Base-by-base conservation (phyloP, 805 yeast species). In the Hanseniaspora thailandica region DNA sequence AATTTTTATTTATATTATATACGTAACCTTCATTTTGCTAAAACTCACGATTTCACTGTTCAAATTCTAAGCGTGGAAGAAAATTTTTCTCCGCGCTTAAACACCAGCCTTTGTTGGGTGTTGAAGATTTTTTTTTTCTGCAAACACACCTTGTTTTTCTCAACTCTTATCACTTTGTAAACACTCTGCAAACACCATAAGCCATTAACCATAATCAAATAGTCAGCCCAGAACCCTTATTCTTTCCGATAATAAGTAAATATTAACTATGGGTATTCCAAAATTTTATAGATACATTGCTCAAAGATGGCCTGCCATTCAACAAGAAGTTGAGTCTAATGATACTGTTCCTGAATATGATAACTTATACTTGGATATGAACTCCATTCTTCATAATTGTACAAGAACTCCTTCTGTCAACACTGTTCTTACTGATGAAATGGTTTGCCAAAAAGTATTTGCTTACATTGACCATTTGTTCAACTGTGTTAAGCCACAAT, bases 261-360 rank as follows among this genome's bases (percentile, higher is more conserved):
- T 23, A 45, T 34, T 28, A 28, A 47, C 52, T 59, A 72, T 74
- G 84, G 97, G 97, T 75, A 90, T 93, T 65, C 98, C 98, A 54
- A 93, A 93, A 65, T 93, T 90, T 67, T 93, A 87, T 69, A 80
- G 96, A 70, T 90, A 86, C 73, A 88, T 93, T 72, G 87, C 97
- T 47, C 97, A 93, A 71, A 81, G 99, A 80, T 93, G 97, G 97
- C 99, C 99, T 31, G 74, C 84, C 74, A 88, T 89, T 59, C 82
- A 94, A 10, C 95, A 88, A 68, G 72, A 81, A 62, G 81, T 90
- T 58, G 87, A 83, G 60, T 93, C 82, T 30, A 19, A 19, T 17
- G 75, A 76, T 50, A 86, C 84, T 60, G 79, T 89, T 56, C 94
- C 97, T 3, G 97, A 89, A 66, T 93, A 86, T 66, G 99, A 93